Conservation (phyloP, 441 rosid genomes). For the Viola pubescens region DNA sequence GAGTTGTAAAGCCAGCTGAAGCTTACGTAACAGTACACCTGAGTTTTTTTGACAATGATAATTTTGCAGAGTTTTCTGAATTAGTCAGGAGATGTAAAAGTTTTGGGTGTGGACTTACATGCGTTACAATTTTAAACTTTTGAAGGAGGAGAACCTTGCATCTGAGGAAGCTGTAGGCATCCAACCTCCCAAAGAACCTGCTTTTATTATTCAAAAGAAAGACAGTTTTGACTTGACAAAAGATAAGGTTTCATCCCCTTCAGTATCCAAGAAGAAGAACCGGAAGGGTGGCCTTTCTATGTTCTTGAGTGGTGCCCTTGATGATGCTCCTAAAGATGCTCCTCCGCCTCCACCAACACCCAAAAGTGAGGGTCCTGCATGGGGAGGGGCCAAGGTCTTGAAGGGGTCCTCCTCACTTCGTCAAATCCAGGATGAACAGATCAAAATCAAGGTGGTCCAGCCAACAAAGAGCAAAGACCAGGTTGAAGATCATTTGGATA, state of each 20-base stretch:
- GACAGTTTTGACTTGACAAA: conserved; percentile 32
- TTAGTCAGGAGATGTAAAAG: not conserved
- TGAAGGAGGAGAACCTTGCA: conserved; percentile 36
- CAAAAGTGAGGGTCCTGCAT: conserved; percentile 79
- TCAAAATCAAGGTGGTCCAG: conserved; percentile 40
- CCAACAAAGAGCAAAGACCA: conserved; percentile 32
- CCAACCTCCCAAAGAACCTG: conserved; percentile 27
- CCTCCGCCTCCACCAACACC: conserved; percentile 55
- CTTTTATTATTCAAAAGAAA: conserved; percentile 33
- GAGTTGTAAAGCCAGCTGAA: too few species aligned
- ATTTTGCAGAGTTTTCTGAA: conserved; percentile 15
- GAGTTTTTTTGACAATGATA: not conserved
- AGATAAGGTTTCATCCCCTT: conserved; percentile 30
- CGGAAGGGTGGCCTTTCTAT: conserved; percentile 96
- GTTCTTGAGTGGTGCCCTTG: conserved; percentile 98
- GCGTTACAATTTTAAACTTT: not conserved
- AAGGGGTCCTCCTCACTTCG: conserved; percentile 82
- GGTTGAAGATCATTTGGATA: conserved; percentile 34
- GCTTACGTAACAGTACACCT: too few species aligned
- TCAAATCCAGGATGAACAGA: conserved; percentile 85
- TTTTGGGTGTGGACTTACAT: too few species aligned
- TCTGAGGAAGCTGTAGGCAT: conserved; percentile 23
- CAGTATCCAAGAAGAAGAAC: conserved; percentile 54
- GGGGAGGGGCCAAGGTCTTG: conserved; percentile 90
- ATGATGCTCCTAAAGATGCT: conserved; percentile 50